Evolutionary conservation across 192 early-diverging fungal genomes (phyloP).

Genomic region (Coemansia brasiliensis): DNA sequence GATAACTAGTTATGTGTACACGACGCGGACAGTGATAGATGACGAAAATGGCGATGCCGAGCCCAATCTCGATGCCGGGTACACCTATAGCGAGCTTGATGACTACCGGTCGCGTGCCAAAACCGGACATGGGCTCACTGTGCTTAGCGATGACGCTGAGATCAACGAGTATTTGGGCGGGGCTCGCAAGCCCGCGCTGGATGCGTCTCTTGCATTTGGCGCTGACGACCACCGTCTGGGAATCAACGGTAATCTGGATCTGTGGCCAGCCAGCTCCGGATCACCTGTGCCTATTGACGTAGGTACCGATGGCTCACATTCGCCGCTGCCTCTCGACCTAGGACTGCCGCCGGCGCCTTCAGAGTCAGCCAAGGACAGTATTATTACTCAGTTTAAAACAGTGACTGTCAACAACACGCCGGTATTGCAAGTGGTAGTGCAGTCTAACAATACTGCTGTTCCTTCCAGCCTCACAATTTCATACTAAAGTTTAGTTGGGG

Average conservation of each 20-base stretch:
- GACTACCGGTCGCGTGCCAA: constrained; percentile 26
- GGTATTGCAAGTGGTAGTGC: constrained; percentile 36
- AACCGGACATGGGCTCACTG: constrained; percentile 28
- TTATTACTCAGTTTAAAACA: constrained; percentile 27
- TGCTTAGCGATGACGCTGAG: constrained; percentile 36
- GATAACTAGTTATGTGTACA: constrained; percentile 41
- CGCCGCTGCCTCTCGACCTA: constrained; percentile 18
- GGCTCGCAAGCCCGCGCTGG: constrained; percentile 12
- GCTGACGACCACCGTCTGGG: constrained; percentile 29
- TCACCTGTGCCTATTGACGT: constrained; percentile 19
- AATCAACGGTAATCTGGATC: constrained; percentile 26
- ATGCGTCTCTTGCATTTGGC: constrained; percentile 25
- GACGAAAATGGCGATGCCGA: constrained; percentile 18
- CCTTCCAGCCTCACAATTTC: constrained; percentile 36
- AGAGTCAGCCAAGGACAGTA: neutral
- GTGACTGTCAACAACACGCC: constrained; percentile 34
- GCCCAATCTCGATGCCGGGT: constrained; percentile 29
- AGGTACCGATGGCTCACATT: constrained; percentile 8
- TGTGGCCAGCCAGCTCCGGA: constrained; percentile 41
- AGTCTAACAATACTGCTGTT: constrained; percentile 41
- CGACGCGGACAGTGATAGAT: constrained; percentile 29
- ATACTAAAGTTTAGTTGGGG: constrained; percentile 7
- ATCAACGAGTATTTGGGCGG: constrained; percentile 33
- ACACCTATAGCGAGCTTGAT: constrained; percentile 34
- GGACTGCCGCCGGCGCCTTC: constrained; percentile 14